A percentile compares a stretch with the other conserved stretches of the same genome.
These are phyloP conservation scores for Parastagonospora nodorum DNA, from an alignment of 2,329 filamentous ascomycete species.

Conservation along the genomic window DNA sequence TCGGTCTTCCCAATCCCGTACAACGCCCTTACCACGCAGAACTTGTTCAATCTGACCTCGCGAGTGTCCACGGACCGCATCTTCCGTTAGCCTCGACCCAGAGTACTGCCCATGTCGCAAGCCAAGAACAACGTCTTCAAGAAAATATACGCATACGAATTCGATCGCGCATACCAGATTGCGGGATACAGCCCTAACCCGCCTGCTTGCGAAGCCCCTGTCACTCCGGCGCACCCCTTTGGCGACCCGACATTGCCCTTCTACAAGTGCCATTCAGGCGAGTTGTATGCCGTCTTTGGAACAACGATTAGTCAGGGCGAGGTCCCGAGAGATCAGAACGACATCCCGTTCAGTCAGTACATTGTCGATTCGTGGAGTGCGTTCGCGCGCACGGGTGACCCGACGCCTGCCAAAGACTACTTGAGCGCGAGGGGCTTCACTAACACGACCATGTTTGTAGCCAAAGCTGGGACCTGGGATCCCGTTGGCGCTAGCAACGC, in stretches of 20 bases:
- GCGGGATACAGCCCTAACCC: constrained; percentile 33
- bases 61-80: constrained; percentile 36
- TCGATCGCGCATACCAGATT: constrained; percentile 39
- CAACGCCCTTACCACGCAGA: constrained; percentile 37
- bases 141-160: constrained; percentile 35
- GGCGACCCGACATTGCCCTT: constrained; percentile 32
- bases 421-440: constrained; percentile 33
- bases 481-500: constrained; percentile 8
- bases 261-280: constrained; percentile 38
- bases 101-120: constrained; percentile 29
- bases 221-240: constrained; percentile 23
- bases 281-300: constrained; percentile 40
- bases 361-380: constrained; percentile 39
- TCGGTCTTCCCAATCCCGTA: constrained; percentile 26
- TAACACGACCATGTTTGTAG: constrained; percentile 24
- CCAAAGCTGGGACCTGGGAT: constrained; percentile 18
- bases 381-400: constrained; percentile 38
- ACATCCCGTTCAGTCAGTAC: constrained; percentile 39
- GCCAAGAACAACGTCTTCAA: constrained; percentile 30
- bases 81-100: constrained; percentile 41
- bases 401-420: constrained; percentile 25
- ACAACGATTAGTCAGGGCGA: constrained; percentile 43
- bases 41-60: constrained; percentile 40
- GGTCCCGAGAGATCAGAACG: constrained; percentile 31
- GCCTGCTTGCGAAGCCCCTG: constrained; percentile 43